These are phyloP conservation scores for Salvia sclarea DNA, from an alignment of 305 asterid species.

Conservation along the genomic window DNA sequence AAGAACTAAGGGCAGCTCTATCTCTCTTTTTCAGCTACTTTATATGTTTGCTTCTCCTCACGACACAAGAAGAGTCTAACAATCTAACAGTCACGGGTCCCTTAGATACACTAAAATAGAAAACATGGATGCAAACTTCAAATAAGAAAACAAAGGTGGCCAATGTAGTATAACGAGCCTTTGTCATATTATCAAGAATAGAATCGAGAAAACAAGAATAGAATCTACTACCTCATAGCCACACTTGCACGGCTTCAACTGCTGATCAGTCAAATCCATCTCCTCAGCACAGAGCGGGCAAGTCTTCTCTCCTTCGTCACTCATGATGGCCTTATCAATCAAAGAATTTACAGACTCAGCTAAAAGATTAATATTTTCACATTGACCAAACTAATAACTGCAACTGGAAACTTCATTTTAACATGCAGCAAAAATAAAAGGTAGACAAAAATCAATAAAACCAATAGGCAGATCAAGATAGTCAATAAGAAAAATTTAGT, in stretches of 20 bases:
- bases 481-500: not conserved
- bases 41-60: not conserved
- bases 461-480: slow-evolving; percentile 25
- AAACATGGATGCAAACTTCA: slow-evolving; percentile 6
- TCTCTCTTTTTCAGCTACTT: not conserved
- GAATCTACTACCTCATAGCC: slow-evolving; percentile 75
- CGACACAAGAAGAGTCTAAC: not conserved
- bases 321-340: slow-evolving; percentile 78
- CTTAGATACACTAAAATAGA: not conserved
- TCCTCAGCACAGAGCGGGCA: slow-evolving; percentile 99
- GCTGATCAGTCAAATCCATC: slow-evolving; percentile 99
- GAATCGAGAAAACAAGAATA: not conserved
- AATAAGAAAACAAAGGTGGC: not conserved
- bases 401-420: slow-evolving; percentile 10
- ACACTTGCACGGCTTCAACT: slow-evolving; percentile 97
- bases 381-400: not conserved
- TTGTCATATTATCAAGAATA: not conserved
- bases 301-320: slow-evolving; percentile 89
- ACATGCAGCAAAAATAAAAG: slow-evolving; percentile 12
- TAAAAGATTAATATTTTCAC: not conserved
- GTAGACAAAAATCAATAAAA: slow-evolving; percentile 9
- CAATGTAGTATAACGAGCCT: not conserved
- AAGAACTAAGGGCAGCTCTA: not conserved
- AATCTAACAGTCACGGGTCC: not conserved
- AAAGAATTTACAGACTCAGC: too few relatives aligned